Percentiles rank a stretch among this genome's conserved stretches.
These are phyloP conservation scores for Wickerhamiella azymoides DNA, from an alignment of 805 yeast genomes.

Conservation along the genomic window DNA sequence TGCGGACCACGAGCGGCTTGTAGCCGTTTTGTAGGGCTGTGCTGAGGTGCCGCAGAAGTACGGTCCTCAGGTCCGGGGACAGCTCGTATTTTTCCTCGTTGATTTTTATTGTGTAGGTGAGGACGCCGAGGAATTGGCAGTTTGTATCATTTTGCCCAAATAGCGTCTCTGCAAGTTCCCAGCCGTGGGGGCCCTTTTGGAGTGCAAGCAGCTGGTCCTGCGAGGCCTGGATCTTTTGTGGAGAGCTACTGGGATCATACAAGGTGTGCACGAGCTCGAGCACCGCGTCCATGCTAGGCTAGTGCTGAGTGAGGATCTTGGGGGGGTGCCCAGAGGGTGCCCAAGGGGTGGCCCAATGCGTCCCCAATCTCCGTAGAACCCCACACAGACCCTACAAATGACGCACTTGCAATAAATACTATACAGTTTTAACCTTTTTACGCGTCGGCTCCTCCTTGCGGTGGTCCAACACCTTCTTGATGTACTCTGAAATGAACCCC, in stretches of 20 bases:
- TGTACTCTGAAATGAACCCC: slow-evolving; percentile 35
- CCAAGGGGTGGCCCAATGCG: background rate
- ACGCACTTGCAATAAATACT: background rate
- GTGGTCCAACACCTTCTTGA: slow-evolving; percentile 17
- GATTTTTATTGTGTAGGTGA: slow-evolving; percentile 49
- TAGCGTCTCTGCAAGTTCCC: slow-evolving; percentile 42
- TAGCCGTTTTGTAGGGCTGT: slow-evolving; percentile 7
- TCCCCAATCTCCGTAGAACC: too few relatives aligned
- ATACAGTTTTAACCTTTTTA: background rate
- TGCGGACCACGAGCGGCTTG: slow-evolving; percentile 36
- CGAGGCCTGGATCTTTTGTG: slow-evolving; percentile 12
- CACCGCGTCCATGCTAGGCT: slow-evolving; percentile 4
- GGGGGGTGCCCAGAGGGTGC: background rate
- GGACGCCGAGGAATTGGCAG: slow-evolving; percentile 62
- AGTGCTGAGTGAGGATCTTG: background rate
- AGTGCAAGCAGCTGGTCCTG: slow-evolving; percentile 45
- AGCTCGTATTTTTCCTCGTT: slow-evolving; percentile 11
- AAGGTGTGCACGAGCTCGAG: slow-evolving; percentile 12
- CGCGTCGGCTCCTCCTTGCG: slow-evolving; percentile 2
- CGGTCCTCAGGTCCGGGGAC: slow-evolving; percentile 4
- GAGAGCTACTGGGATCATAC: slow-evolving; percentile 12
- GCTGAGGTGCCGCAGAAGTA: slow-evolving; percentile 17
- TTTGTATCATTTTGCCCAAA: slow-evolving; percentile 26
- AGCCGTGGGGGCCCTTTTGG: slow-evolving; percentile 46
- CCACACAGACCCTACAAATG: background rate